Evolutionary conservation across 2,329 filamentous ascomycete genomes (phyloP).

Genomic region (Metarhizium album): DNA sequence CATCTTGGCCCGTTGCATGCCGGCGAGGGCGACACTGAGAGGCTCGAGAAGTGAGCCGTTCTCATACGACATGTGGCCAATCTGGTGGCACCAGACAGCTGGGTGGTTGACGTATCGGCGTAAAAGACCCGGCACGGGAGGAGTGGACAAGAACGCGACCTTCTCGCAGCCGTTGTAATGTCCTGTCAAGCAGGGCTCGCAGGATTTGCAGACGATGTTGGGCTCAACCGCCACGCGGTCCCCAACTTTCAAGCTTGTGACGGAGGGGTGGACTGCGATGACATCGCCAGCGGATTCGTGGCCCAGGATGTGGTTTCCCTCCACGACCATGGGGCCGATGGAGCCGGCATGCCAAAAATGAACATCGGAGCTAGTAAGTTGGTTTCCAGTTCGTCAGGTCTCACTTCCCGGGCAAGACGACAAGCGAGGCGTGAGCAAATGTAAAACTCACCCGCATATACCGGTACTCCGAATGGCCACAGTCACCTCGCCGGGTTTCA

Average conservation of each 20-base stretch:
- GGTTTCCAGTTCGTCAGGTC: not conserved
- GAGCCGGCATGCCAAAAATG: constrained; percentile 96
- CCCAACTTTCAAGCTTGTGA: constrained; percentile 66
- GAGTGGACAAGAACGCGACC: constrained; percentile 81
- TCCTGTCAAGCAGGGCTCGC: constrained; percentile 83
- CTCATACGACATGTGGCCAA: constrained; percentile 84
- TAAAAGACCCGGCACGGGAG: constrained; percentile 76
- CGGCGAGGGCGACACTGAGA: constrained; percentile 77
- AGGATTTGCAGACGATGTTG: constrained; percentile 82
- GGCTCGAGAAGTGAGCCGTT: constrained; percentile 87
- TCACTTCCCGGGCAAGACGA: not conserved
- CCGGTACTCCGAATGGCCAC: constrained; percentile 87
- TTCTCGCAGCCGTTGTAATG: constrained; percentile 90
- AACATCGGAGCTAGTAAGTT: constrained; percentile 78
- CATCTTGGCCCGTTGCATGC: constrained; percentile 72
- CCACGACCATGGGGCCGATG: constrained; percentile 93
- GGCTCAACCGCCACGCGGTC: constrained; percentile 92
- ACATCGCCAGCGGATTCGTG: constrained; percentile 86
- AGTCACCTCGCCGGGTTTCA: constrained; percentile 77
- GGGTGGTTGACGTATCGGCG: constrained; percentile 92
- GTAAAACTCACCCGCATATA: constrained; percentile 67
- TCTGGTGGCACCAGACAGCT: constrained; percentile 92
- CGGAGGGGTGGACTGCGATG: constrained; percentile 70
- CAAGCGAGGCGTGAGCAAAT: not conserved
- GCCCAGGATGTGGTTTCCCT: constrained; percentile 79